Evolutionary conservation across 139 green algal species (phyloP), one percentile per base, ranked within the genome.

Genomic region (Eudorina sp.): DNA sequence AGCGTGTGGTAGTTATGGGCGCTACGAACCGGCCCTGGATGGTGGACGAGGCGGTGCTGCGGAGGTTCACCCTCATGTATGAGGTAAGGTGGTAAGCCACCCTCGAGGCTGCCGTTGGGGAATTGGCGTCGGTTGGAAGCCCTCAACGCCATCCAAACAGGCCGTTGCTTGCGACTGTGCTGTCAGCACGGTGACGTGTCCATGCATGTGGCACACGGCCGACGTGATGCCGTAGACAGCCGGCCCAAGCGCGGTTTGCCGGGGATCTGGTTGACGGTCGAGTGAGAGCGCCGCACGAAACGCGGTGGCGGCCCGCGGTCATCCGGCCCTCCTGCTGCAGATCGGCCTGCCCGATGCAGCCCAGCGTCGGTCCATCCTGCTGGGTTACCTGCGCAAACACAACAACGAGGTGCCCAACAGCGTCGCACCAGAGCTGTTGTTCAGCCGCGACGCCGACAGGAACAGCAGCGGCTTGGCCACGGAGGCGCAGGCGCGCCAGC

Each of bases 11-110:
- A 53, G 95, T 98, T 43, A 95, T 99, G 91, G 97, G 94, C 0
- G 97, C 97, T 19, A 99, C 97, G 43, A 99, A 99, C 92, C 94
- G 93, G 43, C 91, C 91, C 5, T 92, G 90, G 87, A 92, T 92
- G 76, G 89, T 94, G 70, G 91, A 95, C 82, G 93, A 95, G 77
- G 91, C 91, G 3, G 93, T 95, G 58, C 91, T 95, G 40, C 78
- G 91, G 16, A 85, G 93, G 25, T 93, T 97, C 92, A 93, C 88
- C 41, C 91, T 95, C 53, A 94, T 96, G 91, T 96, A 96, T 68
- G 94, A 96, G 90, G 93, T 95, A 82, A 29, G 77, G n/a, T n/a
- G n/a, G n/a, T n/a, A n/a, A n/a, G n/a, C n/a, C n/a, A n/a, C n/a
- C n/a, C n/a, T n/a, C n/a, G n/a, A n/a, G n/a, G n/a, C n/a, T n/a